phyloP scores from a whole-genome alignment of 805 yeast genomes.

The Naumovozyma castellii region DNA sequence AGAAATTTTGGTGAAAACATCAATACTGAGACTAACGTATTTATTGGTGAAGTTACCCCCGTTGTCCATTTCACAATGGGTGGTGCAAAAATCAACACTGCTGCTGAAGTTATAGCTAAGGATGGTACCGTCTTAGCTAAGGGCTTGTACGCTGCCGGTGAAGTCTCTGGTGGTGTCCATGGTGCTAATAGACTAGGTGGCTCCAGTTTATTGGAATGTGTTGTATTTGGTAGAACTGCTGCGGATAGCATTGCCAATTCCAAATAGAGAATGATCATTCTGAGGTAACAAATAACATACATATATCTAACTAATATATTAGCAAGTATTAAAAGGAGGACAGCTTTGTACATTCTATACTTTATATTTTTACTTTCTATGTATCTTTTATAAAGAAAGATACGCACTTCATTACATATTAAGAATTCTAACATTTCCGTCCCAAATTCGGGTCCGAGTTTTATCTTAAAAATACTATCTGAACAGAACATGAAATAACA shows the following conservation, averaged over 20 bases:
- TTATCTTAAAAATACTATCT: no score
- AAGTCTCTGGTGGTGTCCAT: conserved; percentile 60
- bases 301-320: neutral
- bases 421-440: no score
- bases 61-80: conserved; percentile 63
- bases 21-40: conserved; percentile 26
- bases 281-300: neutral
- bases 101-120: conserved; percentile 35
- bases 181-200: conserved; percentile 57
- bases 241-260: conserved; percentile 28
- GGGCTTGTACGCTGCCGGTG: conserved; percentile 57
- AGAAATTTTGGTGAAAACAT: conserved; percentile 27
- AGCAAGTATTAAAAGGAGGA: no score
- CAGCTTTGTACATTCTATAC: no score
- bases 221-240: conserved; percentile 48
- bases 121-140: conserved; percentile 28
- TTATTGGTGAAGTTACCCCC: conserved; percentile 47
- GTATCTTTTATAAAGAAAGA: no score
- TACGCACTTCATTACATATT: no score
- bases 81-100: conserved; percentile 47
- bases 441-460: no score
- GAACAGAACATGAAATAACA: no score
- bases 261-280: no score
- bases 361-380: no score
- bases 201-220: conserved; percentile 48